Conservation (phyloP, 106 monocot genomes). For the Dendrobium huoshanense region DNA sequence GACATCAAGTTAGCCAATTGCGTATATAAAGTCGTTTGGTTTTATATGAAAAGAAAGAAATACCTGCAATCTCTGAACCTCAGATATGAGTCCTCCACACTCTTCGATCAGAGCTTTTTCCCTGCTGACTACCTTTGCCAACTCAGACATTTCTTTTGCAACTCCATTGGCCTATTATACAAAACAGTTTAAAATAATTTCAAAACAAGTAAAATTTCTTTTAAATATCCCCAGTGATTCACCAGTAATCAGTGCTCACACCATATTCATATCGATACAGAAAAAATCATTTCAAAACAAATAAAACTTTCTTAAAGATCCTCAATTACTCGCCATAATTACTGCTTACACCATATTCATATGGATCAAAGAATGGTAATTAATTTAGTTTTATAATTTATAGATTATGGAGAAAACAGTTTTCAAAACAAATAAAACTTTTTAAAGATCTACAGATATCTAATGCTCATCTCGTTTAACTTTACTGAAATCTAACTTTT, state of each 20-base stretch:
- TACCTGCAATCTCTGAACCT: constrained; percentile 31
- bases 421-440: too few species aligned
- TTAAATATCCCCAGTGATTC: not conserved
- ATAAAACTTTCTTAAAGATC: too few species aligned
- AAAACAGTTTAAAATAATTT: not conserved
- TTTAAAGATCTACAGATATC: too few species aligned
- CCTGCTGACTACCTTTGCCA: constrained; percentile 35
- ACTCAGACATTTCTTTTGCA: constrained; percentile 30
- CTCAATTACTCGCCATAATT: too few species aligned
- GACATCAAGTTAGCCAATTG: not conserved
- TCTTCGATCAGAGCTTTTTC: constrained; percentile 60
- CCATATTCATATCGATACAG: not conserved
- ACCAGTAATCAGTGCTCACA: not conserved
- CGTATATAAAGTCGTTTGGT: not conserved
- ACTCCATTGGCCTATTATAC: constrained; percentile 42
- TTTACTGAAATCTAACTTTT: too few species aligned
- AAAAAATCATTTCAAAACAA: too few species aligned
- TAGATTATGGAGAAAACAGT: too few species aligned
- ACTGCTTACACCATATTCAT: too few species aligned
- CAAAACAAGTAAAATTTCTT: not conserved
- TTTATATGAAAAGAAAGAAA: not conserved
- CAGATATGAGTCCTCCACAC: constrained; percentile 53
- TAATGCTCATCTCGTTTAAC: too few species aligned
- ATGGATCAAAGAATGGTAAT: too few species aligned
- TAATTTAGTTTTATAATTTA: too few species aligned